Conservation (phyloP, 768 basidiomycete species). For the Phanerodontia chrysosporium region DNA sequence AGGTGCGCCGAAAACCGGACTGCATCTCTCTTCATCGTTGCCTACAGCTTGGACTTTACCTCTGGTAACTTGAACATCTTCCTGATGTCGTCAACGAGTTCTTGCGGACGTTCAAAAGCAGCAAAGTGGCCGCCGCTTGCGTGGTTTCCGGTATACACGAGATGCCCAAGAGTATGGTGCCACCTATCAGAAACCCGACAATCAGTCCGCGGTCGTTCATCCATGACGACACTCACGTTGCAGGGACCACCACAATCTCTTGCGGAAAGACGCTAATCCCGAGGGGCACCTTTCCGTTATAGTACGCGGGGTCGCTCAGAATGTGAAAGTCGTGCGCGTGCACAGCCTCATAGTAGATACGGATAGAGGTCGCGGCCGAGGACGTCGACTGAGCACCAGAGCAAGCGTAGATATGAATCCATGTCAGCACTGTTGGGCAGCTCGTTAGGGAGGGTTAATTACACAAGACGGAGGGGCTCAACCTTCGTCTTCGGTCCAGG, state of each 20-base stretch:
- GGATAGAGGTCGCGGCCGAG: conserved; percentile 26
- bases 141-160: conserved; percentile 48
- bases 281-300: conserved; percentile 18
- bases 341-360: conserved; percentile 30
- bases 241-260: conserved; percentile 19
- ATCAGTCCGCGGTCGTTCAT: background rate
- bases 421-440: conserved; percentile 25
- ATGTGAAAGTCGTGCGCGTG: conserved; percentile 2
- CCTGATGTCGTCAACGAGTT: conserved; percentile 45
- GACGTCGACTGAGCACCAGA: conserved; percentile 18
- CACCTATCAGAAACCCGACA: conserved; percentile 32
- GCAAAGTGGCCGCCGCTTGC: conserved; percentile 56
- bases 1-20: too few relatives aligned
- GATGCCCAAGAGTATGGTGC: conserved; percentile 30
- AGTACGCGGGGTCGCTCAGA: background rate
- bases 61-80: conserved; percentile 41
- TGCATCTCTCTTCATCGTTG: too few relatives aligned
- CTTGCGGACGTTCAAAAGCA: conserved; percentile 44
- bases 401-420: conserved; percentile 36
- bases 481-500: conserved; percentile 58
- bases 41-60: background rate
- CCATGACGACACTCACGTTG: conserved; percentile 12
- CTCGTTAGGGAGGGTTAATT: background rate
- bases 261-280: conserved; percentile 29
- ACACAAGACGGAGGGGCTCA: background rate